These are phyloP conservation scores for Ophiostoma perfectum DNA, from an alignment of 2,329 filamentous ascomycete genomes.

Conservation along the genomic window DNA sequence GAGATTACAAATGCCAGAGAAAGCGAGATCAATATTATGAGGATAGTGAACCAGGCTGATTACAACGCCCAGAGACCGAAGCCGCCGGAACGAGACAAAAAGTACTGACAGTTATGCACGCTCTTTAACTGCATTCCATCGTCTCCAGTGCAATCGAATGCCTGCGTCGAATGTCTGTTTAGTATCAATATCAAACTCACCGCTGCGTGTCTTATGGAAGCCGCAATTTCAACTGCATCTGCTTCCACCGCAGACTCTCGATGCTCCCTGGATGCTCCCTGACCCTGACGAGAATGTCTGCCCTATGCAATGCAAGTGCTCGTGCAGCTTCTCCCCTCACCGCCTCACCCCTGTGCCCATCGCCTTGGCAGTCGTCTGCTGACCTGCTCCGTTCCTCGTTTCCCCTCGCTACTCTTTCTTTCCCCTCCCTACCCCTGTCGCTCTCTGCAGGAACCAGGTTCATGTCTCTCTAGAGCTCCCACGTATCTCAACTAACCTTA, in stretches of 20 bases:
- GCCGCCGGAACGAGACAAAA: too few relatives aligned
- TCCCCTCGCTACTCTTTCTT: background rate
- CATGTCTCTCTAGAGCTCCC: background rate
- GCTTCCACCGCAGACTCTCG: too few relatives aligned
- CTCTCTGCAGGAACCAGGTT: conserved; percentile 7
- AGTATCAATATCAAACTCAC: background rate
- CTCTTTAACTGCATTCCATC: background rate
- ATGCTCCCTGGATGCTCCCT: too few relatives aligned
- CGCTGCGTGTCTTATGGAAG: background rate
- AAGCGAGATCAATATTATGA: too few relatives aligned
- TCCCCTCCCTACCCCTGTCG: conserved; percentile 3
- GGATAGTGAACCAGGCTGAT: too few relatives aligned
- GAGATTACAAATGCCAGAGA: too few relatives aligned
- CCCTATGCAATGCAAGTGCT: conserved; percentile 5
- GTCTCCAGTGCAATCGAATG: background rate
- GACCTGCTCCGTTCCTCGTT: background rate
- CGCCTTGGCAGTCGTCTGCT: background rate
- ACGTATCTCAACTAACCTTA: too few relatives aligned
- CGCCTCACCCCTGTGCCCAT: conserved; percentile 3
- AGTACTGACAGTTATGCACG: background rate
- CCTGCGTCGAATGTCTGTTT: too few relatives aligned
- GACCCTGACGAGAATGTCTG: background rate
- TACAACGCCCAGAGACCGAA: too few relatives aligned
- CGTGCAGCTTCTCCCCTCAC: background rate
- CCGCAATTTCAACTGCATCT: too few relatives aligned